These are phyloP conservation scores for Coemansia sp. DNA, from an alignment of 192 early-diverging fungal genomes.

Conservation along the genomic window DNA sequence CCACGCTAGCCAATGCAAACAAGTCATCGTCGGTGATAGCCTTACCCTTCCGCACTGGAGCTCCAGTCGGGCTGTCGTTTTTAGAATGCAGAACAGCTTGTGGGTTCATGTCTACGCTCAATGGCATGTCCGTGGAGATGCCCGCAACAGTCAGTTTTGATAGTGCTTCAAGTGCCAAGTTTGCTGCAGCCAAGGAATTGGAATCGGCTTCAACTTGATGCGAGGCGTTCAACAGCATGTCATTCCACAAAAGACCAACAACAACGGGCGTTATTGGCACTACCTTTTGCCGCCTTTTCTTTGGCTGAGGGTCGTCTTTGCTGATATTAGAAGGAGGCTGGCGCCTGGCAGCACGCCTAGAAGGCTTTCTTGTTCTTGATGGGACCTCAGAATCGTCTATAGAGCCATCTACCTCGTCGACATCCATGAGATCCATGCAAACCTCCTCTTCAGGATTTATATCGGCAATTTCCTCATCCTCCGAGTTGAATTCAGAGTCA, in stretches of 20 bases:
- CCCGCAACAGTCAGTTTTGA: constrained; percentile 13
- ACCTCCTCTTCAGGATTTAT: constrained; percentile 41
- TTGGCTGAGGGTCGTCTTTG: neutral
- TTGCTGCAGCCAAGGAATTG: neutral
- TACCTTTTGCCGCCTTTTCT: constrained; percentile 21
- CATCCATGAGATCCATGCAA: constrained; percentile 21
- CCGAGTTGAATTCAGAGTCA: constrained; percentile 32
- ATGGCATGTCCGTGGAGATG: constrained; percentile 14
- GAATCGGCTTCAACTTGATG: neutral
- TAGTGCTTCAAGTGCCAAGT: neutral
- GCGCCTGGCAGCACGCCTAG: neutral
- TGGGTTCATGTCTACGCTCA: constrained; percentile 23
- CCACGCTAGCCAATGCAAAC: constrained; percentile 17
- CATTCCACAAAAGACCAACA: constrained; percentile 25
- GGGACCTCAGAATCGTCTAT: neutral
- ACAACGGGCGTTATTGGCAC: constrained; percentile 39
- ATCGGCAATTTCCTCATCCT: constrained; percentile 49
- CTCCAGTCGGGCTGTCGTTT: constrained; percentile 4
- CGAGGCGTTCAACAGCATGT: neutral
- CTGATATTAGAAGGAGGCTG: neutral
- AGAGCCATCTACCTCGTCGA: constrained; percentile 9
- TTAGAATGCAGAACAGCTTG: constrained; percentile 6
- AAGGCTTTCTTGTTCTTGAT: neutral
- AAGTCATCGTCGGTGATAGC: constrained; percentile 34
- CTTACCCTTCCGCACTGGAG: constrained; percentile 13